phyloP scores from a whole-genome alignment of 371 early-diverging fungal species.

The Cokeromyces recurvatus region DNA sequence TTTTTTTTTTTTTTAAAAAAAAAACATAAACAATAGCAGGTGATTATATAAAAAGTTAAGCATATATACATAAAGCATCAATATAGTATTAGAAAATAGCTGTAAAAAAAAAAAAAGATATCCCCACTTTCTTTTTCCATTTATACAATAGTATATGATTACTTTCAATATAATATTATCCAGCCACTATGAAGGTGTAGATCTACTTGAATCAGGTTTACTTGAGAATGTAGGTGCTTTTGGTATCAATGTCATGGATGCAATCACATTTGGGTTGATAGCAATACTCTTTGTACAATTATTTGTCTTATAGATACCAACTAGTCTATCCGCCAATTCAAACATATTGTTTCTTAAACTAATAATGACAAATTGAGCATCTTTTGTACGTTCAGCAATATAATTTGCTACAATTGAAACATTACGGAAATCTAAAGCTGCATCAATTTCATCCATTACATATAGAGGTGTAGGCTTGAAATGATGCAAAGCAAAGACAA shows the following conservation, averaged over 20 bases:
- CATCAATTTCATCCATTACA: conserved; percentile 99
- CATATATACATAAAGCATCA: too few species aligned
- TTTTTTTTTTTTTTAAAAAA: too few species aligned
- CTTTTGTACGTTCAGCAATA: conserved; percentile 96
- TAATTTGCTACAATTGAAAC: conserved; percentile 99
- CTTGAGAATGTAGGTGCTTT: too few species aligned
- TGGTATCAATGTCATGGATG: conserved; percentile 17
- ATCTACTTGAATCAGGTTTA: too few species aligned
- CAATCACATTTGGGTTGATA: conserved; percentile 62
- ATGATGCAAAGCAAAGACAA: conserved; percentile 99
- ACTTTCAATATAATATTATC: too few species aligned
- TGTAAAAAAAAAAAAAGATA: too few species aligned
- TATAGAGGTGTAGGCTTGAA: conserved; percentile 99
- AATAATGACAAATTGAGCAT: conserved; percentile 99
- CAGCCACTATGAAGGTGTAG: too few species aligned
- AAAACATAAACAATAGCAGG: too few species aligned
- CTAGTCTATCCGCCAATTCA: conserved; percentile 96
- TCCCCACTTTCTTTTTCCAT: too few species aligned
- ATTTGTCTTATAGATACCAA: conserved; percentile 98
- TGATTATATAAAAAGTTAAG: too few species aligned
- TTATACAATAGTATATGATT: too few species aligned
- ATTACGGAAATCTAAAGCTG: conserved; percentile 99
- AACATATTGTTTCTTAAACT: conserved; percentile 99
- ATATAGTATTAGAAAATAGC: too few species aligned
- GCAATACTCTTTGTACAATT: conserved; percentile 86